Base-by-base conservation (phyloP, 257 asterid species). In the Cinchona pubescens region DNA sequence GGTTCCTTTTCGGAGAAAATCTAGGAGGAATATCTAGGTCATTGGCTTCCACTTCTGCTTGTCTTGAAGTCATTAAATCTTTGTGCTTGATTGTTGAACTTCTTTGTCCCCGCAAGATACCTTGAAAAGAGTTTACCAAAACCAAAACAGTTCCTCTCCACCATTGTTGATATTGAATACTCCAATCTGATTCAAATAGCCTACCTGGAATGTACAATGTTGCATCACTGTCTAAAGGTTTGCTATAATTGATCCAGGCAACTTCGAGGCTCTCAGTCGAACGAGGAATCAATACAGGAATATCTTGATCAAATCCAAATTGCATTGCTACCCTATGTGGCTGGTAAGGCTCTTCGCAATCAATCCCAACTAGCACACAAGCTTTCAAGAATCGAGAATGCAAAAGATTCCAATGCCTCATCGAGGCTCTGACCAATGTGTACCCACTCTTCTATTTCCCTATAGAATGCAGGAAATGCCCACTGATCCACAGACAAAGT, bases 301-400 rank as follows among this genome's bases (percentile, higher is more conserved):
- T 51, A 60, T 83, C 87, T 72, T 86, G 89, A 42, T 85, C 87
- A 0, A 72, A 59, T 19, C 89, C 86, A 60, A 83, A 81, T 51
- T 85, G 89, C 82, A 83, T 73, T 10, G 85, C 84, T 1, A 83
- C 87, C 35, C 87, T 78, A 61, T 83, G 85, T 5, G 89, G 86
- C 45, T 61, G 80, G 46, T 83, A 81, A 35, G 77, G 64, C 61
- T 85, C 87, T 55, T 74, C 60, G 30, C 89, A 77, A 51, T 81
- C 89, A 34, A 74, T 27, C 30, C 86, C 89, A 46, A 76, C 66
- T 32, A 85, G 81, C 55, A 71, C 58, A 68, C 80, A 70, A 37
- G 35, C 78, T 68, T 82, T 83, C 64, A 84, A 43, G 34, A 82
- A 86, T 69, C 75, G 43, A 77, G n/a, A n/a, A n/a, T n/a, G 64